Percentiles rank a stretch among this genome's conserved stretches.
Evolutionary conservation across 2,329 filamentous ascomycete genomes (phyloP).

Genomic region (Sclerotinia glacialis): DNA sequence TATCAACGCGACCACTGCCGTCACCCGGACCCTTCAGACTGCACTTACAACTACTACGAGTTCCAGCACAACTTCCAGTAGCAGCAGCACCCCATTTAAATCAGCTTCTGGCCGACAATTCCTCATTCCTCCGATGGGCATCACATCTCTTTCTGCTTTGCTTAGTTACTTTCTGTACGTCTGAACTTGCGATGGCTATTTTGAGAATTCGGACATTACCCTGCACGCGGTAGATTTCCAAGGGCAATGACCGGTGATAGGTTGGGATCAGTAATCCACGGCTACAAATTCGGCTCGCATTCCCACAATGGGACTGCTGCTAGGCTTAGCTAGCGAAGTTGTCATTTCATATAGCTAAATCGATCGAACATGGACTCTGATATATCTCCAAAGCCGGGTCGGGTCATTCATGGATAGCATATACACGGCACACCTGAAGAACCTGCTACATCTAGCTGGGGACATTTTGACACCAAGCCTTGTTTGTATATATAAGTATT

Average conservation of each 20-base stretch:
- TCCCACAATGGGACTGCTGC: background rate
- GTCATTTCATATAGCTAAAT: background rate
- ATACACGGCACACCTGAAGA: background rate
- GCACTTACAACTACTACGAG: background rate
- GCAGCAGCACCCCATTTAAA: background rate
- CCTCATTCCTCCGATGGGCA: background rate
- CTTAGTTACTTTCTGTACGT: background rate
- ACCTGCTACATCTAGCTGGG: background rate
- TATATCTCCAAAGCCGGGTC: background rate
- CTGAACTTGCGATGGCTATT: background rate
- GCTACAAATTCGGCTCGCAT: background rate
- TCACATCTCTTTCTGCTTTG: background rate
- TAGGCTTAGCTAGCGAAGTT: background rate
- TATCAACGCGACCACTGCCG: background rate
- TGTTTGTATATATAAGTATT: background rate
- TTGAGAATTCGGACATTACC: rapidly evolving
- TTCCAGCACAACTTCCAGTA: background rate
- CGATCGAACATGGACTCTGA: background rate
- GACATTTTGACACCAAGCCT: background rate
- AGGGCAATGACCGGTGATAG: background rate
- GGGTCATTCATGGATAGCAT: background rate
- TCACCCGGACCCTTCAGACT: background rate
- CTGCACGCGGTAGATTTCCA: background rate
- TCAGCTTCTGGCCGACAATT: background rate
- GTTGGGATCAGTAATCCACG: background rate